Base-by-base conservation (phyloP, 2,329 filamentous ascomycete species). In the Dryadomyces sulphureus region DNA sequence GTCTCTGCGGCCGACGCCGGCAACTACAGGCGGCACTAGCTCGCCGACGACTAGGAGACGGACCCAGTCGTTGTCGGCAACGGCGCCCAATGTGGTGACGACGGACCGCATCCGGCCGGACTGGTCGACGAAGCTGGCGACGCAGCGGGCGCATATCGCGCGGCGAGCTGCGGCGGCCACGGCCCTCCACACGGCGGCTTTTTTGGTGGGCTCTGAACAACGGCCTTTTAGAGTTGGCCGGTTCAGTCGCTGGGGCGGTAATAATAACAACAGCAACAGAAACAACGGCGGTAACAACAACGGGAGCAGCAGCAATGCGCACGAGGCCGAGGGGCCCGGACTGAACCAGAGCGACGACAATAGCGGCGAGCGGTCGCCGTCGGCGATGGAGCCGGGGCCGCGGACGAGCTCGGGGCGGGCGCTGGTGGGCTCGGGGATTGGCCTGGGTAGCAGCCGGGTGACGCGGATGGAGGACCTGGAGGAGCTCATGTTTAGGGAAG, bases 401-500 rank as follows among this genome's bases (percentile, higher is more conserved):
- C 57, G 62, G 4, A 52, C 53, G 2, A 57, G 58, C 4, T 57
- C 63, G 0, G 57, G 57, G 1, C 59, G 54, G 21, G n/a, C 35
- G 43, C 55, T 48, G 38, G 32, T 24, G 32, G 12, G 14, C 1
- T 67, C 48, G 61, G 70, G 38, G 59, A 59, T 47, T 72, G 86
- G 25, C 5, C n/a, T n/a, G n/a, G n/a, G 55, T 50, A 48, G 53
- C 50, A 39, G 55, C 46, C 56, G 68, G 48, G 62, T 70, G 40
- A 60, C 59, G 47, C 73, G 86, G 25, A 77, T 93, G 58, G 86
- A 93, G 20, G 89, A 96, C 54, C 72, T 96, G 0, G 92, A 98
- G 60, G 90, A 94, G 42, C 84, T 98, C 69, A 98, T 98, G 92
- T 88, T 96, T 70, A 87, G 92, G 72, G 92, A 98, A 61, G 92